Conservation (phyloP, 1,284 basidiomycete genomes). For the Lentinula novae-zelandiae region DNA sequence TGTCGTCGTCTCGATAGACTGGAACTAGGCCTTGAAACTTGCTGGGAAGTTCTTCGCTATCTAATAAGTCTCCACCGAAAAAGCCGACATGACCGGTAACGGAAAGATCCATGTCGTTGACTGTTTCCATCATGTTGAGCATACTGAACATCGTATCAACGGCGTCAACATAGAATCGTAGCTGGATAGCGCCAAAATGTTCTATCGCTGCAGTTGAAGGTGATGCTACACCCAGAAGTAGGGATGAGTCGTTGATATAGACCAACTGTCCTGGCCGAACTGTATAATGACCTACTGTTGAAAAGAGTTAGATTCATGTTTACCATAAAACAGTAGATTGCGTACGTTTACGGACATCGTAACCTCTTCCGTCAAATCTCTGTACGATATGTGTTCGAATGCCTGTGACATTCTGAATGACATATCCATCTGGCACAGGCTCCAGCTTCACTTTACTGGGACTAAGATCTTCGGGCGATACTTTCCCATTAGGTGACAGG, state of each 20-base stretch:
- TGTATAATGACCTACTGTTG: conserved; percentile 76
- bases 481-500: conserved; percentile 56
- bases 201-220: conserved; percentile 21
- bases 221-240: conserved; percentile 36
- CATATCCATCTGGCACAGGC: conserved; percentile 63
- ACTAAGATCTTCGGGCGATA: conserved; percentile 62
- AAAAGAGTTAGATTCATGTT: background rate
- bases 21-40: conserved; percentile 46
- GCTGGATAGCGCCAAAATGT: conserved; percentile 44
- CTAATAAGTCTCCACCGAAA: conserved; percentile 66
- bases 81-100: conserved; percentile 60
- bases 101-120: conserved; percentile 39
- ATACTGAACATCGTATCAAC: conserved; percentile 41
- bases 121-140: conserved; percentile 25
- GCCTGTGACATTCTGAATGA: conserved; percentile 74
- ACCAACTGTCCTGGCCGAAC: conserved; percentile 79
- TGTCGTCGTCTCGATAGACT: conserved; percentile 45
- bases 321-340: background rate
- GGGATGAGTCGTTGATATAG: conserved; percentile 71
- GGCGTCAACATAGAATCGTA: conserved; percentile 56
- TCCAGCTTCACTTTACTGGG: conserved; percentile 66
- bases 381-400: conserved; percentile 74
- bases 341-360: conserved; percentile 80
- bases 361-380: conserved; percentile 80
- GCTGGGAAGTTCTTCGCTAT: conserved; percentile 35